phyloP scores from a whole-genome alignment of 2,329 filamentous ascomycete genomes.

The Apiospora marii region DNA sequence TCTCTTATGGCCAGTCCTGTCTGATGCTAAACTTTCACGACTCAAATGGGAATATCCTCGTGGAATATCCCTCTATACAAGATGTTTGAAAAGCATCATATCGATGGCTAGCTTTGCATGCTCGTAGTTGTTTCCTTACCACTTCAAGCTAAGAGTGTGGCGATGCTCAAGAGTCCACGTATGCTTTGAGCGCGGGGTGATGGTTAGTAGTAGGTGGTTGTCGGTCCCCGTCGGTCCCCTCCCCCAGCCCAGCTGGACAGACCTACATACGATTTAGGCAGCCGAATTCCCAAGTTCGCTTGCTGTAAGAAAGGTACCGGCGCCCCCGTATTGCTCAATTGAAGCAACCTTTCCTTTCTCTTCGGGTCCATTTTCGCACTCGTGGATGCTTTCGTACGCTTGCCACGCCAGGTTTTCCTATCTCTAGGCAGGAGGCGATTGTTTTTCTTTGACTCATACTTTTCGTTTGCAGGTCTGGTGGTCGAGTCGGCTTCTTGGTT shows the following conservation, averaged over 20 bases:
- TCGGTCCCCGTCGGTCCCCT: background rate
- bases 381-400: conserved; percentile 16
- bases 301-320: background rate
- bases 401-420: background rate
- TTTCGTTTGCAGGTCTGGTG: background rate
- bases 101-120: background rate
- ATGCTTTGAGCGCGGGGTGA: conserved; percentile 1
- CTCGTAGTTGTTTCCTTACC: background rate
- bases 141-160: conserved; percentile 15
- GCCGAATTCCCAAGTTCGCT: background rate
- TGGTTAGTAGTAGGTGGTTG: background rate
- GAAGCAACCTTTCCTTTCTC: background rate
- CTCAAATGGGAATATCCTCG: background rate
- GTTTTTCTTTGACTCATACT: conserved; percentile 13
- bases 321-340: background rate
- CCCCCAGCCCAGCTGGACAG: background rate
- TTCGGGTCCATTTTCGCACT: conserved; percentile 7
- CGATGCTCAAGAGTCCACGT: conserved; percentile 20
- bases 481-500: background rate
- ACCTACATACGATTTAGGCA: conserved; percentile 9
- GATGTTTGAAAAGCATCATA: background rate
- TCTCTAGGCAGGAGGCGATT: conserved; percentile 9
- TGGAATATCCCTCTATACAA: background rate
- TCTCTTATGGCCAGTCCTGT: background rate
- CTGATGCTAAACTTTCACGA: background rate